These are phyloP conservation scores for Euptelea pleiosperma DNA, from an alignment of 164 flowering plant species.

Conservation along the genomic window DNA sequence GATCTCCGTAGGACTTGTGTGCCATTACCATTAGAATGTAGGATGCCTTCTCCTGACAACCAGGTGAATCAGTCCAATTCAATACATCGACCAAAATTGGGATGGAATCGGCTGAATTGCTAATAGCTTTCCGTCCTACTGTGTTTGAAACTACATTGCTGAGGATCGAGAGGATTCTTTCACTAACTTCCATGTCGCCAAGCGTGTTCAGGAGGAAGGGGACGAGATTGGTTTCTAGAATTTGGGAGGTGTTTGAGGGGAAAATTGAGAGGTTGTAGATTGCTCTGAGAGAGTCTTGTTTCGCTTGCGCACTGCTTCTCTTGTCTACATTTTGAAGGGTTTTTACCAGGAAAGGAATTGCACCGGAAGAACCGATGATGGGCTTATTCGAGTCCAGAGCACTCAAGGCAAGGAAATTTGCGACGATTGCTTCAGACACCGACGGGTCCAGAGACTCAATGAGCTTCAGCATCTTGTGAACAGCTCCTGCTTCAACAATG, in stretches of 20 bases:
- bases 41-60: slow-evolving; percentile 83
- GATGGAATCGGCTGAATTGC: slow-evolving; percentile 44
- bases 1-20: slow-evolving; percentile 71
- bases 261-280: slow-evolving; percentile 81
- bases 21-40: slow-evolving; percentile 95
- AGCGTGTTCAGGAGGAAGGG: slow-evolving; percentile 42
- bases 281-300: slow-evolving; percentile 73
- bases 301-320: slow-evolving; percentile 42
- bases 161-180: slow-evolving; percentile 59
- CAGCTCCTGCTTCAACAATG: slow-evolving; percentile 87
- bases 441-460: slow-evolving; percentile 40
- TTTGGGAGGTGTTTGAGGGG: slow-evolving; percentile 42
- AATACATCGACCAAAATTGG: slow-evolving; percentile 71
- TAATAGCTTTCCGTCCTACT: slow-evolving; percentile 71
- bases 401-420: slow-evolving; percentile 88
- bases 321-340: slow-evolving; percentile 31
- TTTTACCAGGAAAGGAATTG: slow-evolving; percentile 60
- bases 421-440: slow-evolving; percentile 71
- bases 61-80: slow-evolving; percentile 81
- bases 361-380: slow-evolving; percentile 85
- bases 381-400: slow-evolving; percentile 85
- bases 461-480: slow-evolving; percentile 82
- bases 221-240: slow-evolving; percentile 59
- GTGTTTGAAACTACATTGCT: slow-evolving; percentile 66
- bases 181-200: slow-evolving; percentile 85